Conservation (phyloP, 2,329 filamentous ascomycete genomes). For the Fusarium redolens region DNA sequence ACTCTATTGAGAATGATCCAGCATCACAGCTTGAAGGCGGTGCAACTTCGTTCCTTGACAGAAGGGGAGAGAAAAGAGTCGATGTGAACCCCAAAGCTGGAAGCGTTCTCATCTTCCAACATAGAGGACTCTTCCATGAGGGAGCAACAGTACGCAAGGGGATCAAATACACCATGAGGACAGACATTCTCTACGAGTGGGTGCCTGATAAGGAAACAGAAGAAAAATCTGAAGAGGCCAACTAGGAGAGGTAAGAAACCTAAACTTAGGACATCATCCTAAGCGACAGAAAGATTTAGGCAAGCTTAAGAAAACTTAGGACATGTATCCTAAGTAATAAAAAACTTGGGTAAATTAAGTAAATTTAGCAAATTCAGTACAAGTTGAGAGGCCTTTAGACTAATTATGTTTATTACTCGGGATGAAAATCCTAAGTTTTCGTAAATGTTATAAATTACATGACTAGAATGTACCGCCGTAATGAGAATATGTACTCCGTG, state of each 20-base stretch:
- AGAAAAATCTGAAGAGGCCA: not conserved
- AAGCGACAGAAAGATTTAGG: too few species aligned
- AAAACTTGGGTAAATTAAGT: not conserved
- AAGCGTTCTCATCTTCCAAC: constrained; percentile 71
- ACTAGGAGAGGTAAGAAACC: not conserved
- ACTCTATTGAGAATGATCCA: constrained; percentile 40
- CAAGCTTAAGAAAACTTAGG: too few species aligned
- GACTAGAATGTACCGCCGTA: not conserved
- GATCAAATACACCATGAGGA: constrained; percentile 67
- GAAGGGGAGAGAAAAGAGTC: constrained; percentile 54
- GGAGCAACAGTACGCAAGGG: constrained; percentile 64
- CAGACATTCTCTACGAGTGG: constrained; percentile 64
- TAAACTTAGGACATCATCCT: not conserved
- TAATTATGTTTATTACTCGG: too few species aligned
- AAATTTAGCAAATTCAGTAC: not conserved
- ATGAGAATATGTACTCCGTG: too few species aligned
- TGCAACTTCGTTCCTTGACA: constrained; percentile 65
- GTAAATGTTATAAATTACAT: not conserved
- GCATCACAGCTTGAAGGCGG: constrained; percentile 58
- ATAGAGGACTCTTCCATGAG: constrained; percentile 61
- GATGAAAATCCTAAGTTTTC: not conserved
- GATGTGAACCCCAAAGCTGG: constrained; percentile 68
- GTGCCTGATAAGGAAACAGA: constrained; percentile 23
- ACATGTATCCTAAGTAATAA: not conserved
- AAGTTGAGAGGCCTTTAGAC: not conserved